These are phyloP conservation scores for Rhododendron kiyosumense DNA, from an alignment of 148 eudicot species.

Conservation along the genomic window DNA sequence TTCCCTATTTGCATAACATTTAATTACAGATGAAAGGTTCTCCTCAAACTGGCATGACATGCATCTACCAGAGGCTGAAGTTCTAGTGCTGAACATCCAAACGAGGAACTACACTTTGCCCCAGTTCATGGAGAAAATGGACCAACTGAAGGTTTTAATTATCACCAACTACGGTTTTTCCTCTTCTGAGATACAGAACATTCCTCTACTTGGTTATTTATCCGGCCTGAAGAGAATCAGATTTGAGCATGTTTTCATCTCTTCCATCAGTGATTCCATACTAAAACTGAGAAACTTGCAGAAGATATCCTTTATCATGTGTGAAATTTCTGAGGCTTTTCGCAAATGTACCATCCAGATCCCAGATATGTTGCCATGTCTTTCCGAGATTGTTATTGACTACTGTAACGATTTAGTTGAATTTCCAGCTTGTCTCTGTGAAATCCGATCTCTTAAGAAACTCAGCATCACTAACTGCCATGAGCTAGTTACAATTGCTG, in stretches of 20 bases:
- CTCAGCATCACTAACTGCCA: slow-evolving; percentile 27
- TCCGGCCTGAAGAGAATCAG: slow-evolving; percentile 24
- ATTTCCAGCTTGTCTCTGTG: slow-evolving; percentile 18
- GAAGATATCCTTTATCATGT: slow-evolving; percentile 28
- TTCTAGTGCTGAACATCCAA: slow-evolving; percentile 21
- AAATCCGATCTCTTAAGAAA: not conserved
- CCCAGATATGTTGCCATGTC: slow-evolving; percentile 17
- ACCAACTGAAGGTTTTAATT: slow-evolving; percentile 16
- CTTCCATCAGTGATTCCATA: slow-evolving; percentile 3
- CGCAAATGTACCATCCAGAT: not conserved
- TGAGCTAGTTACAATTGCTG: slow-evolving; percentile 14
- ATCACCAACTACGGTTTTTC: slow-evolving; percentile 20
- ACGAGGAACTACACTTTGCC: slow-evolving; percentile 13
- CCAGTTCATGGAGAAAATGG: slow-evolving; percentile 13
- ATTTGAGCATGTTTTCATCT: slow-evolving; percentile 18
- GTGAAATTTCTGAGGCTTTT: slow-evolving; percentile 20
- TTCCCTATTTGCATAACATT: not conserved
- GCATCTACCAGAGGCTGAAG: slow-evolving; percentile 20
- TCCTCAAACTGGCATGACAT: slow-evolving; percentile 21
- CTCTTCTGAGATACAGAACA: slow-evolving; percentile 15
- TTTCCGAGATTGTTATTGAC: slow-evolving; percentile 20
- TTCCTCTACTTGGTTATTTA: slow-evolving; percentile 5
- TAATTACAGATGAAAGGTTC: slow-evolving; percentile 20
- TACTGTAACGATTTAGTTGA: slow-evolving; percentile 23
- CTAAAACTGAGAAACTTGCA: slow-evolving; percentile 19